Base-by-base conservation (phyloP, 2,329 filamentous ascomycete genomes). In the Hirsutella thompsonii region DNA sequence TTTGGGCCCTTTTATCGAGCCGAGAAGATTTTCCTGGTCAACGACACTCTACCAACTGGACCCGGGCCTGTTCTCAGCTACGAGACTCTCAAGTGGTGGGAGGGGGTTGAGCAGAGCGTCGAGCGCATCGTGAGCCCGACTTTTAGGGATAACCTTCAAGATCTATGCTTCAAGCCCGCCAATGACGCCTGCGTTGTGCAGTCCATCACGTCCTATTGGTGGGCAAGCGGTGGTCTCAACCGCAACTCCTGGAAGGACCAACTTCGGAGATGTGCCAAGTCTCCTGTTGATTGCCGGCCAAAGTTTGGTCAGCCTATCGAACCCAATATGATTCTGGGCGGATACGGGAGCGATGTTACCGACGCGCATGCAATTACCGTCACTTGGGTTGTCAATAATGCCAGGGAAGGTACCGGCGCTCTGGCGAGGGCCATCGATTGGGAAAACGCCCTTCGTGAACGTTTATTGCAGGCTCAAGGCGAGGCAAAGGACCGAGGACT, bases 1-100 rank as follows among this genome's bases (percentile, higher is more conserved):
- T 98, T 98, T 57, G 93, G 92, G 0, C 88, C 90, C 0, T 98
- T 98, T 55, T 98, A 92, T 62, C 83, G 92, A 33, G 83, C 89
- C 0, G 85, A 98, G 59, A 92, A 98, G 62, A 77, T 81, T 1
- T 98, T 98, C 59, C 61, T 98, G 13, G 87, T 96, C 46, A 98
- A 96, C 47, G 89, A 95, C 50, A 88, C 79, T 1, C 58, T 72
- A 1, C 52, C 70, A 2, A 68, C 69, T 3, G 76, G 75, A 0
- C 71, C 79, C 3, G 79, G 83, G 0, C 84, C 87, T 1, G 87
- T 96, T 2, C 64, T 98, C 42, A 88, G 76, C 58, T 92, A 93
- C 49, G 86, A 95, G 8, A 95, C 84, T 0, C 68, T 98, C 9
- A 67, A 72, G 20, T 98, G 92, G 92, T 96, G 90, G 92, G 85